phyloP scores from a whole-genome alignment of 306 rosid species.

The Corylus avellana region DNA sequence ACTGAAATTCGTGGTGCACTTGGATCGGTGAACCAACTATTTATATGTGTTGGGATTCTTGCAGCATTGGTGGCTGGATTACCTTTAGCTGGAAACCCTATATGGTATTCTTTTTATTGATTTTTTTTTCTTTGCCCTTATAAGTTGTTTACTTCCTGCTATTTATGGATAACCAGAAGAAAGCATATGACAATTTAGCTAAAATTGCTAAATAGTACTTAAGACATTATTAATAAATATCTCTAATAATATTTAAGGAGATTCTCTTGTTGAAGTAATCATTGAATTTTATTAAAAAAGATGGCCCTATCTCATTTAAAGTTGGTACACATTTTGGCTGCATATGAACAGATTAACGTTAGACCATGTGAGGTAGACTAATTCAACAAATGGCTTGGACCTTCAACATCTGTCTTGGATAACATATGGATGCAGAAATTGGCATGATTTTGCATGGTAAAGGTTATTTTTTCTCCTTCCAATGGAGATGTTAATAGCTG shows the following conservation, averaged over 20 bases:
- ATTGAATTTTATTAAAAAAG: neutral
- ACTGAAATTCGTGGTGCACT: slow-evolving; percentile 94
- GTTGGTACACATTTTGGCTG: neutral
- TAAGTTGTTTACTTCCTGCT: slow-evolving; percentile 25
- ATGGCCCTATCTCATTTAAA: neutral
- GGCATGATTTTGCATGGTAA: neutral
- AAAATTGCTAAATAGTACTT: neutral
- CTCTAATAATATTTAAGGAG: neutral
- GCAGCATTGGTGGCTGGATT: slow-evolving; percentile 83
- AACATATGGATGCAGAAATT: neutral
- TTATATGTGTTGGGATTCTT: slow-evolving; percentile 90
- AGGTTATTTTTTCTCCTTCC: neutral
- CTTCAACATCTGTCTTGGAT: neutral
- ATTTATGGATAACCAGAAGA: neutral
- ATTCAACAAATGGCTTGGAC: neutral
- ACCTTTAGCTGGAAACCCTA: slow-evolving; percentile 84
- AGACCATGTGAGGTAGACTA: neutral
- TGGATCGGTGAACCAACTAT: slow-evolving; percentile 90
- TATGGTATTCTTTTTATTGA: slow-evolving; percentile 51
- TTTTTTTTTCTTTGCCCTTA: slow-evolving; percentile 16
- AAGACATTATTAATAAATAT: neutral
- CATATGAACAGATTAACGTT: neutral
- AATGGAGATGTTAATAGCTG: neutral
- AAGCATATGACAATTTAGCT: neutral
- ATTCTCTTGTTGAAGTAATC: neutral